These are phyloP conservation scores for Tardiomyces digboiensis DNA, from an alignment of 1,139 yeast genomes.

Conservation along the genomic window DNA sequence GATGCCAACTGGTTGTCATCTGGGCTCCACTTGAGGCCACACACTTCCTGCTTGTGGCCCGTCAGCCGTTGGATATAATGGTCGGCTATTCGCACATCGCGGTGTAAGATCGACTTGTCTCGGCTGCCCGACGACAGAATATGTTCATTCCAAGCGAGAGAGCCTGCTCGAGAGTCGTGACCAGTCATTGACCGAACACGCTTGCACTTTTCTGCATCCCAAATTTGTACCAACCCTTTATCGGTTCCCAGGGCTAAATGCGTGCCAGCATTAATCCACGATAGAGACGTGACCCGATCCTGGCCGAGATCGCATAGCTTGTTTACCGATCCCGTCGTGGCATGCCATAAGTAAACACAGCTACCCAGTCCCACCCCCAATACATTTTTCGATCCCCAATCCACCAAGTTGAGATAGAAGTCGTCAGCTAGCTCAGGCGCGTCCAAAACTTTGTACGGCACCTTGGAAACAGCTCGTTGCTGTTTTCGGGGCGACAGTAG, in stretches of 20 bases:
- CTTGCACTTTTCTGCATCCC: conserved; percentile 86
- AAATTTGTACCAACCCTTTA: conserved; percentile 81
- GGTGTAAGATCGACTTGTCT: conserved; percentile 74
- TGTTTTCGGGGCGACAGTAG: conserved; percentile 76
- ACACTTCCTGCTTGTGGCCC: conserved; percentile 86
- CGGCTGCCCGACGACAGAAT: conserved; percentile 80
- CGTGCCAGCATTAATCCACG: conserved; percentile 81
- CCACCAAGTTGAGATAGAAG: conserved; percentile 82
- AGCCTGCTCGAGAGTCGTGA: conserved; percentile 74
- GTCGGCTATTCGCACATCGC: conserved; percentile 85
- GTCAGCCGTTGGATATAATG: conserved; percentile 67
- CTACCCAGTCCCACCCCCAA: conserved; percentile 88
- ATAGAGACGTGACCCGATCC: conserved; percentile 70
- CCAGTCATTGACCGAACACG: conserved; percentile 91
- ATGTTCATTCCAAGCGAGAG: conserved; percentile 93
- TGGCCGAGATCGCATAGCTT: conserved; percentile 59
- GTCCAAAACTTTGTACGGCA: conserved; percentile 88
- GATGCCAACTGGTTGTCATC: conserved; percentile 69
- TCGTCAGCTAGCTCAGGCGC: conserved; percentile 97
- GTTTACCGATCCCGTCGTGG: conserved; percentile 74
- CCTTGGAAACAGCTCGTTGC: conserved; percentile 67
- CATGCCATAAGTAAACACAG: conserved; percentile 87
- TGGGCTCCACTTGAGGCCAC: conserved; percentile 91
- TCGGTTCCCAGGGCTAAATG: conserved; percentile 91
- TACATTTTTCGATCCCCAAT: conserved; percentile 91